Percentiles rank a stretch among this genome's conserved stretches.
These are phyloP conservation scores for Fusarium poae DNA, from an alignment of 2,329 filamentous ascomycete genomes.

Conservation along the genomic window DNA sequence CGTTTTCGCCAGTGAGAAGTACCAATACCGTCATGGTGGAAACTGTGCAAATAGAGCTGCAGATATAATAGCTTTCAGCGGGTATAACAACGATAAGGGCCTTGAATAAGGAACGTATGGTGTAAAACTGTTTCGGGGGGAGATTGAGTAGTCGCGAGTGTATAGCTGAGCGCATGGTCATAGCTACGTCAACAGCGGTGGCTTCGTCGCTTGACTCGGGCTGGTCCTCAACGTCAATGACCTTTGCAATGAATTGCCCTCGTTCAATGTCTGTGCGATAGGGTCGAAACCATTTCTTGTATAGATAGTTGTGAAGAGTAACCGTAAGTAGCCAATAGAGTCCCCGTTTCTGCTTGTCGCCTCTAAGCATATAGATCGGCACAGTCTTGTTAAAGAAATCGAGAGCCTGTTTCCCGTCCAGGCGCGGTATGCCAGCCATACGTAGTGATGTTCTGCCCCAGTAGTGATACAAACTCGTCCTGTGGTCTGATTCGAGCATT, in stretches of 20 bases:
- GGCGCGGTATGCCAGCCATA: not conserved
- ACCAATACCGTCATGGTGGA: not conserved
- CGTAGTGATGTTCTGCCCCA: not conserved
- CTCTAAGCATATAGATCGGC: not conserved
- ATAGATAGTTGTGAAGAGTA: not conserved
- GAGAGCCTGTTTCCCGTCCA: accelerated
- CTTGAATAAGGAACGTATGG: not conserved
- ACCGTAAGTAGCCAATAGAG: not conserved
- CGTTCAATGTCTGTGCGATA: not conserved
- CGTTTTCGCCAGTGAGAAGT: not conserved
- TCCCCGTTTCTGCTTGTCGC: not conserved
- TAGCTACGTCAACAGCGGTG: not conserved
- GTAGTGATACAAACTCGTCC: no score
- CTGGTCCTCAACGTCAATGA: not conserved
- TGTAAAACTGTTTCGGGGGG: not conserved
- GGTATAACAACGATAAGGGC: not conserved
- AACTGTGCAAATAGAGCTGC: not conserved
- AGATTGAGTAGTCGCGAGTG: not conserved
- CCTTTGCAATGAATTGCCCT: not conserved
- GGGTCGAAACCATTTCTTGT: not conserved
- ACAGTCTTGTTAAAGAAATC: not conserved
- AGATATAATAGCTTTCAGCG: not conserved
- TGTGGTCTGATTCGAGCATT: not conserved
- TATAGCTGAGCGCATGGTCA: not conserved
- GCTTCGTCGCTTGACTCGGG: not conserved